A percentile compares a stretch with the other conserved stretches of the same genome.
Evolutionary conservation across 768 basidiomycete species (phyloP).

Genomic region (Lactifluus rugatus): DNA sequence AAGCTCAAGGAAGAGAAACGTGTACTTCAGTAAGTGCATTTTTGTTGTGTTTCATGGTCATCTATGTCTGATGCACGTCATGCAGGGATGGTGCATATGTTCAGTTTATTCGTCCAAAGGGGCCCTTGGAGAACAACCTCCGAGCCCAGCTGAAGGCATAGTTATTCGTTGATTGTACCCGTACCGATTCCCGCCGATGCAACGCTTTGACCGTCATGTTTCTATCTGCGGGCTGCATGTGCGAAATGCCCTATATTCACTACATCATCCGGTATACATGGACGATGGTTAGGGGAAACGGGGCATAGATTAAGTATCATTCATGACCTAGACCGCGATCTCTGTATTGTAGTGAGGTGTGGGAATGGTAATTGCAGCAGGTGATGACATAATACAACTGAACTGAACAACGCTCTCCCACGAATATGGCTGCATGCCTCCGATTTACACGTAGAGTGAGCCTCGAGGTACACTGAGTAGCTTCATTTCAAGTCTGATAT

Average conservation of each 20-base stretch:
- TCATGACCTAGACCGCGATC: slow-evolving; percentile 13
- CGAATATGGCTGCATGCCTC: slow-evolving; percentile 53
- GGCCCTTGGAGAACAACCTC: slow-evolving; percentile 76
- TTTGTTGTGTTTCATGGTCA: neutral
- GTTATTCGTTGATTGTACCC: slow-evolving; percentile 24
- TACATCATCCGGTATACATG: slow-evolving; percentile 50
- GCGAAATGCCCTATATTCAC: slow-evolving; percentile 53
- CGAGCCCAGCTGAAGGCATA: slow-evolving; percentile 73
- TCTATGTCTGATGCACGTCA: slow-evolving; percentile 7
- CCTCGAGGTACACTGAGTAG: neutral
- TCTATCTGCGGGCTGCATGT: neutral
- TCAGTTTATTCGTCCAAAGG: slow-evolving; percentile 85
- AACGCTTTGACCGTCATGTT: slow-evolving; percentile 6
- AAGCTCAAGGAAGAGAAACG: slow-evolving; percentile 85
- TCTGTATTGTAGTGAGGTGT: slow-evolving; percentile 17
- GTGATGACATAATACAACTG: neutral
- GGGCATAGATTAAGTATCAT: slow-evolving; percentile 51
- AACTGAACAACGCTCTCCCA: neutral
- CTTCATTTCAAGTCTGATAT: neutral
- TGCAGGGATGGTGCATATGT: slow-evolving; percentile 89
- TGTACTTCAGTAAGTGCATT: slow-evolving; percentile 65
- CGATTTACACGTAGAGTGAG: slow-evolving; percentile 58
- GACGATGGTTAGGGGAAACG: slow-evolving; percentile 74
- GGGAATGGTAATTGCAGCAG: neutral
- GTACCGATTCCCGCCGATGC: slow-evolving; percentile 21